phyloP scores from a whole-genome alignment of 495 filamentous ascomycete genomes.

The Tuber aestivum region DNA sequence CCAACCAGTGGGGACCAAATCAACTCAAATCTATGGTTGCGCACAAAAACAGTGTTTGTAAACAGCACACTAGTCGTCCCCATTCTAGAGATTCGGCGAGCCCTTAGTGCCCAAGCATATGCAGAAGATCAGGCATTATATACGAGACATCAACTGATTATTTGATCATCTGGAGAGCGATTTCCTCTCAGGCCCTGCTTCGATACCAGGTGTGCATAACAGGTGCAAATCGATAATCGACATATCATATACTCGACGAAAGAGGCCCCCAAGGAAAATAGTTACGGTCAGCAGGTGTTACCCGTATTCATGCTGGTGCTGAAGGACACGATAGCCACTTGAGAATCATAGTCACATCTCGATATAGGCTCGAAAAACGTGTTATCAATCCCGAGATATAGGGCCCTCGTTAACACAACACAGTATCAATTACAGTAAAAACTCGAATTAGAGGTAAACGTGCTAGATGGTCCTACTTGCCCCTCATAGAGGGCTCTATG shows the following conservation, averaged over 20 bases:
- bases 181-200: background rate
- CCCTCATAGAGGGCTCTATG: background rate
- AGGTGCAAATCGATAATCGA: constrained; percentile 1
- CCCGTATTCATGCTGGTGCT: background rate
- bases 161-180: background rate
- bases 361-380: background rate
- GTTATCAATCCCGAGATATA: background rate
- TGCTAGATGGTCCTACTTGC: background rate
- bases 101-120: background rate
- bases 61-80: background rate
- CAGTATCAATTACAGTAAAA: background rate
- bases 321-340: background rate
- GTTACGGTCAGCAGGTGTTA: background rate
- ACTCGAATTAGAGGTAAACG: background rate
- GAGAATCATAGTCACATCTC: background rate
- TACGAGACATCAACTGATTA: background rate
- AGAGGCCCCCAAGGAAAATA: background rate
- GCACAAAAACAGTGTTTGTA: background rate
- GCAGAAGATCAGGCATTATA: background rate
- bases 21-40: background rate
- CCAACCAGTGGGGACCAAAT: background rate
- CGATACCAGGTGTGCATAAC: background rate
- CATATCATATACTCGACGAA: background rate
- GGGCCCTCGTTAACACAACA: background rate
- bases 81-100: background rate